These are phyloP conservation scores for Fraxinus angustifolia DNA, from an alignment of 305 asterid species.

Conservation along the genomic window DNA sequence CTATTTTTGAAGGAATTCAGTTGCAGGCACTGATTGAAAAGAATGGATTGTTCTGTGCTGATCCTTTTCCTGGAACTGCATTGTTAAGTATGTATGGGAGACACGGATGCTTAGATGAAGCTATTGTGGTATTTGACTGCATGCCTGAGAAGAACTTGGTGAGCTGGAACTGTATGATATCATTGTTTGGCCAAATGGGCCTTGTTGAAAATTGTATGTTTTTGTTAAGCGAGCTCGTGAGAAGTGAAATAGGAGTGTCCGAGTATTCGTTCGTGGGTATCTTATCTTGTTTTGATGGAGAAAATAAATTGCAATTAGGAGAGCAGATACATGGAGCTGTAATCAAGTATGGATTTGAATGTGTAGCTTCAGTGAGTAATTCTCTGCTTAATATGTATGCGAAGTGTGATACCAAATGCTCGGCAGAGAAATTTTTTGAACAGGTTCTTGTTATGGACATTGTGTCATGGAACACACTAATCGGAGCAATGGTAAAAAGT, in stretches of 20 bases:
- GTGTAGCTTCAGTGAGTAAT: constrained; percentile 36
- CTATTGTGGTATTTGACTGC: constrained; percentile 38
- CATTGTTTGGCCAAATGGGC: constrained; percentile 40
- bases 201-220: constrained; percentile 30
- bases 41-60: constrained; percentile 33
- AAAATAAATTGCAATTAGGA: constrained; percentile 31
- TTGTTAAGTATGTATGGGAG: constrained; percentile 54
- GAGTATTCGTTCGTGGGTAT: constrained; percentile 41
- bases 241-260: constrained; percentile 25
- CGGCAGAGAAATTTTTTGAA: constrained; percentile 45
- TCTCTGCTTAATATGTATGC: constrained; percentile 46
- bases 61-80: constrained; percentile 60
- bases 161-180: constrained; percentile 54
- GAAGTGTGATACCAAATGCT: constrained; percentile 23
- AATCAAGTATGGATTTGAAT: constrained; percentile 38
- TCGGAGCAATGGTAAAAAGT: constrained; percentile 37
- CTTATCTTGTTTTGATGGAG: constrained; percentile 32
- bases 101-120: constrained; percentile 48
- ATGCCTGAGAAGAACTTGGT: constrained; percentile 59
- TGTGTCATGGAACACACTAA: constrained; percentile 51
- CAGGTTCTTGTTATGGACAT: constrained; percentile 37
- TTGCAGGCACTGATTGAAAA: constrained; percentile 50
- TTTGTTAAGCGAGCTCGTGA: constrained; percentile 38
- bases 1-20: constrained; percentile 41
- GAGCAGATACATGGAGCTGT: constrained; percentile 48